phyloP scores from a whole-genome alignment of 2,329 filamentous ascomycete genomes.

The Colletotrichum sp. region DNA sequence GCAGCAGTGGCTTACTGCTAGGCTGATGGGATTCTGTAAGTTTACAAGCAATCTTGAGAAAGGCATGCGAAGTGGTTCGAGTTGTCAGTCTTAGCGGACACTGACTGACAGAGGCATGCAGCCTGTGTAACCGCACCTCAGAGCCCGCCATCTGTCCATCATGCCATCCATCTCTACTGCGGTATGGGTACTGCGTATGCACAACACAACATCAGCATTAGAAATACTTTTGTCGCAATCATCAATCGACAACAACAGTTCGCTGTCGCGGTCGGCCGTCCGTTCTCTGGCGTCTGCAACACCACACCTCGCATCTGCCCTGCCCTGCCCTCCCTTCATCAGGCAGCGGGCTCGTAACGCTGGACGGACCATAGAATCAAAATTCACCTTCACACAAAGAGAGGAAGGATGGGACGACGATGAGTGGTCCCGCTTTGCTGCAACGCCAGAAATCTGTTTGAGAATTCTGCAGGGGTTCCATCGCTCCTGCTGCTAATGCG shows the following conservation, averaged over 20 bases:
- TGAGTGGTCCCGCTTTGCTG: constrained; percentile 12
- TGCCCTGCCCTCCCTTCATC: not conserved
- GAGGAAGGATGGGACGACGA: constrained; percentile 11
- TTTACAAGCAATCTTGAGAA: not conserved
- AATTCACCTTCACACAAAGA: not conserved
- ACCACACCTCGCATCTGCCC: not conserved
- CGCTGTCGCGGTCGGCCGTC: not conserved
- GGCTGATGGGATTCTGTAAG: not conserved
- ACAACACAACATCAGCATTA: not conserved
- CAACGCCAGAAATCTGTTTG: constrained; percentile 24
- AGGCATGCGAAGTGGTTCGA: not conserved
- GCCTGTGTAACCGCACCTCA: not conserved
- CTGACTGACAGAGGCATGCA: not conserved
- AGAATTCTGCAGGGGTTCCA: constrained; percentile 26
- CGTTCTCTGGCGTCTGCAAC: not conserved
- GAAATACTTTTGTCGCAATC: not conserved
- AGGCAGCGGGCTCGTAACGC: not conserved
- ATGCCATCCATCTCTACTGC: not conserved
- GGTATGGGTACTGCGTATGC: not conserved
- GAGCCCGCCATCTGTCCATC: not conserved
- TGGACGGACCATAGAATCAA: not conserved
- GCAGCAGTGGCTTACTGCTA: not conserved
- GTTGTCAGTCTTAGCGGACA: not conserved
- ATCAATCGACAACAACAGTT: not conserved
- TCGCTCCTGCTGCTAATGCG: constrained; percentile 7